Conservation (phyloP, 306 rosid species). For the Gastrolobium bilobum region DNA sequence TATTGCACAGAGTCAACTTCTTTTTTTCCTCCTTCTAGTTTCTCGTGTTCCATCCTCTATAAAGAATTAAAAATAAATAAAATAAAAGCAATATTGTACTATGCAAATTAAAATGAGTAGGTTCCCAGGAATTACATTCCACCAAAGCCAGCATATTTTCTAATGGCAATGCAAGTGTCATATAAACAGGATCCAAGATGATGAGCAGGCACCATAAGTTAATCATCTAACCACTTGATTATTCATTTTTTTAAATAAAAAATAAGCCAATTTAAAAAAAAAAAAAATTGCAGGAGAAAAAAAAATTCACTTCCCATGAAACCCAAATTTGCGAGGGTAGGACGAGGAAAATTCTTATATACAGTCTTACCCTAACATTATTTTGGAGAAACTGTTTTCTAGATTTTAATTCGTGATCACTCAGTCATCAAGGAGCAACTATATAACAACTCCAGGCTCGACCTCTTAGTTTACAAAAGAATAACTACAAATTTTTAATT, state of each 20-base stretch:
- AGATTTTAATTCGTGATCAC: too few relatives aligned
- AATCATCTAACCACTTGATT: background rate
- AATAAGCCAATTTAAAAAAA: background rate
- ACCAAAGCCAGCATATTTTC: slow-evolving; percentile 18
- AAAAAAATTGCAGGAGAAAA: background rate
- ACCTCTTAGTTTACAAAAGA: background rate
- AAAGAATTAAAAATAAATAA: background rate
- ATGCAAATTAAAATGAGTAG: slow-evolving; percentile 22
- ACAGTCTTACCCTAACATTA: too few relatives aligned
- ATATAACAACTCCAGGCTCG: too few relatives aligned
- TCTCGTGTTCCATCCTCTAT: background rate
- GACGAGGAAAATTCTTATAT: too few relatives aligned
- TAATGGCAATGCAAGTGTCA: background rate
- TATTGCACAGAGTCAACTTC: slow-evolving; percentile 20
- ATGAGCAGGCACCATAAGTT: background rate
- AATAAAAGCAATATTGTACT: background rate
- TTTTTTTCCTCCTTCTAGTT: background rate
- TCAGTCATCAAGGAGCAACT: too few relatives aligned
- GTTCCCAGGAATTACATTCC: background rate
- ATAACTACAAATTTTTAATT: slow-evolving; percentile 28
- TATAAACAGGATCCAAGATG: background rate
- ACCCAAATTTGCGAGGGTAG: too few relatives aligned
- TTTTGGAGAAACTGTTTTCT: too few relatives aligned
- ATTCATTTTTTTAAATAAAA: background rate
- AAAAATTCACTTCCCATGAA: too few relatives aligned